Base-by-base conservation (phyloP, 2,329 filamentous ascomycete genomes). In the Nothopassalora personata region DNA sequence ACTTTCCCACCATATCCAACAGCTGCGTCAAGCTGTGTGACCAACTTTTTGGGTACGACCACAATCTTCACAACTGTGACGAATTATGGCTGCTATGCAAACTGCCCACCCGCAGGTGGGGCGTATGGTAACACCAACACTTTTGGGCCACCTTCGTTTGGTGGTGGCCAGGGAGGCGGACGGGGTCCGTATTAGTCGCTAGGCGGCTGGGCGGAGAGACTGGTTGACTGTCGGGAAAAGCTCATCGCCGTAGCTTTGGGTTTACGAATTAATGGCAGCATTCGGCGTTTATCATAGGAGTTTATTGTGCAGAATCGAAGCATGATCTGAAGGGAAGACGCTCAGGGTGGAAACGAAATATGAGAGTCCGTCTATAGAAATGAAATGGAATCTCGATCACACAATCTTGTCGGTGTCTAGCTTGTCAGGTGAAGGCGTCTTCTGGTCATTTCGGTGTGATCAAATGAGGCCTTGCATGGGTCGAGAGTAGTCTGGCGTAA, bases 11-110 rank as follows among this genome's bases (percentile, higher is more conserved):
- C 63, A 4, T 62, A 58, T 52, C 63, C 65, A 18, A 64, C 62
- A 13, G 52, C 50, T 8, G 30, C 54, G n/a, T 46, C 55, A 23
- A 63, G 59, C 48, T 67, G 64, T 56, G 63, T 63, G 23, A 66
- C 60, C 19, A 62, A 60, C 53, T 63, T 59, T 39, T 46, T 64
- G 45, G 64, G 64, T 28, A 67, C 66, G 19, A 66, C 61, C 4
- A 67, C 66, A 27, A 64, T 67, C 18, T 66, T 58, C 48, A 62
- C 54, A 11, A 67, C 66, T 3, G 52, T 61, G 39, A 67, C 66
- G 15, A 48, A 60, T 31, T 65, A 54, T 18, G 66, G 61, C 28
- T 67, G 66, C 48, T 64, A 62, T 33, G 54, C 56, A 18, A 61
- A 61, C 31, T 67, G 66, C 18, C 57, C 60, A 6, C 58, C 61